Conservation (phyloP, 1,284 basidiomycete genomes). For the Rhodotorula sp. region DNA sequence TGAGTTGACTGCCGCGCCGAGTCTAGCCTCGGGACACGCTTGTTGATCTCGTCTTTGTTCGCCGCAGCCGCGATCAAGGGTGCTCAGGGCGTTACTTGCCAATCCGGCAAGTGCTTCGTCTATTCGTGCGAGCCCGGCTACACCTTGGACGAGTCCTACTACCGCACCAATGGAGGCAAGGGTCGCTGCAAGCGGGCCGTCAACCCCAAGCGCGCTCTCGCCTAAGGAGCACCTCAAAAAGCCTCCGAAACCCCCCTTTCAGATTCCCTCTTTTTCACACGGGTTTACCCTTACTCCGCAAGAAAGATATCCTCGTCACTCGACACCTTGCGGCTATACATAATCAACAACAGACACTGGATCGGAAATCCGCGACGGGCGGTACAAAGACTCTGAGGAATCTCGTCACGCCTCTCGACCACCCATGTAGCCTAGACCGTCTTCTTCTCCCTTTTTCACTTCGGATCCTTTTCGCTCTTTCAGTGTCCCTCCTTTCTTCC, state of each 20-base stretch:
- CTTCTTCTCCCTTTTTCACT: not conserved
- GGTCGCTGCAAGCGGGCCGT: constrained; percentile 8
- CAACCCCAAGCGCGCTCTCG: not conserved
- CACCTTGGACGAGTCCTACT: constrained; percentile 6
- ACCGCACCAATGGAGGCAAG: constrained; percentile 11
- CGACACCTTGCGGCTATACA: no score
- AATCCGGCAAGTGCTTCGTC: constrained; percentile 40
- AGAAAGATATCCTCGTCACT: not conserved
- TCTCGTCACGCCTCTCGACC: not conserved
- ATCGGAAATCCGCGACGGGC: not conserved
- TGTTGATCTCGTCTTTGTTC: not conserved
- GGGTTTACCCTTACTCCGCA: not conserved
- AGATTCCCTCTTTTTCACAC: not conserved
- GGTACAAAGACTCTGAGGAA: not conserved
- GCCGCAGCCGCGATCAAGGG: constrained; percentile 56
- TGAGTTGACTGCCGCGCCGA: constrained; percentile 1
- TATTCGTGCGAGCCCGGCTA: constrained; percentile 38
- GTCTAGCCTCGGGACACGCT: not conserved
- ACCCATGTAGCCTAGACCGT: no score
- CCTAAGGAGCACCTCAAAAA: not conserved
- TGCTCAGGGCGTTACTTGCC: constrained; percentile 61
- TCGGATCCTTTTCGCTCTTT: not conserved
- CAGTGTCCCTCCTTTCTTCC: not conserved
- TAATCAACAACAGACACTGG: not conserved
- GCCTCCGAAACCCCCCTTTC: no score